Base-by-base conservation (phyloP, 2,329 filamentous ascomycete species). In the Cyclaneusma minus region DNA sequence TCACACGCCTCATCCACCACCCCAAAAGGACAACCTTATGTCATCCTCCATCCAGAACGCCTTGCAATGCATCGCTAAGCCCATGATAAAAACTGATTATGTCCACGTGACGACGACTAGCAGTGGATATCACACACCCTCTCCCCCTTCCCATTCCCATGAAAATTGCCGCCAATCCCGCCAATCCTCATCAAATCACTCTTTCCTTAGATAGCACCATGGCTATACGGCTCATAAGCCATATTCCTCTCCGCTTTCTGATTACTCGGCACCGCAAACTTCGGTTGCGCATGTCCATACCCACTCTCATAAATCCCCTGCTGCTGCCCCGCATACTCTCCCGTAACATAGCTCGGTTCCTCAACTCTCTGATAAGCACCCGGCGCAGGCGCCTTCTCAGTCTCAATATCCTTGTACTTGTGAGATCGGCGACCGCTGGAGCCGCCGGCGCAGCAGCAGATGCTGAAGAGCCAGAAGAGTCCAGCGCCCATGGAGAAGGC, bases 401-500 rank as follows among this genome's bases (percentile, higher is more conserved):
- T 47, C 32, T 62, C 56, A 24, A 13, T 10, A 17, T 38, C 37
- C 9, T 17, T 12, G 33, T 38, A 35, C 24, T 42, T 25, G 29
- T 38, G 34, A 22, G 36, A 42, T 44, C 37, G 46, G 34, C 35
- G 28, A 36, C 48, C 40, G 24, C 42, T 34, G 35, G 48, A 49
- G 40, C 48, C 51, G 37, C 82, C 81, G 40, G 67, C 72, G 63
- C 85, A 93, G 70, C 85, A 95, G 75, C 87, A 95, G 44, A 79
- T 68, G 51, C 74, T 82, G 51, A 91, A 70, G 45, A 85, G 58
- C 87, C 89, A 95, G 75, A 95, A 94, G 47, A 93, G 55, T 36
- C 68, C 70, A 6, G 78, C 76, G 21, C 52, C 80, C 17, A 89
- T 48, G 34, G 77, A 75, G 47, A 91, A 84, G 15, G 68, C 79